Evolutionary conservation across 106 monocot genomes (phyloP).

Genomic region (Acorus gramineus): DNA sequence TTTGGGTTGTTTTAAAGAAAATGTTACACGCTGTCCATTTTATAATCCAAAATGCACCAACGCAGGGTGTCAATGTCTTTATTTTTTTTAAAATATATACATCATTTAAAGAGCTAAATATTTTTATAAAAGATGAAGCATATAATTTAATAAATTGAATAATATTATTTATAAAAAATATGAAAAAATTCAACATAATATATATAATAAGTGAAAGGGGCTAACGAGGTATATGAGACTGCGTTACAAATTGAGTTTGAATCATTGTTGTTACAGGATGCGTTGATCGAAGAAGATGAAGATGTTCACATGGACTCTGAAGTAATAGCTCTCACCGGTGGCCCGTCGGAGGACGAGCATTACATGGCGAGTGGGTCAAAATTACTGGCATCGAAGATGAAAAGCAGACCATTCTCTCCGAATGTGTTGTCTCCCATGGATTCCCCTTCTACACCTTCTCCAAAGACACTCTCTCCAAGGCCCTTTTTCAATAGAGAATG

Average conservation of each 20-base stretch:
- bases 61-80: too few relatives aligned
- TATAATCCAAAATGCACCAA: too few relatives aligned
- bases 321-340: background rate
- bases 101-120: too few relatives aligned
- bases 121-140: too few relatives aligned
- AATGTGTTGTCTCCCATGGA: slow-evolving; percentile 4
- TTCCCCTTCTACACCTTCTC: slow-evolving; percentile 13
- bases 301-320: slow-evolving; percentile 6
- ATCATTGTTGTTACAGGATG: slow-evolving; percentile 7
- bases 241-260: background rate
- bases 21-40: too few relatives aligned
- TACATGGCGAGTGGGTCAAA: background rate
- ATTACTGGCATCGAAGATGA: slow-evolving; percentile 2
- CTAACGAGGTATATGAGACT: too few relatives aligned
- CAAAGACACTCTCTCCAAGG: slow-evolving; percentile 7
- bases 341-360: slow-evolving; percentile 3
- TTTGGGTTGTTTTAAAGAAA: too few relatives aligned
- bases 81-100: too few relatives aligned
- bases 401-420: background rate
- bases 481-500: slow-evolving; percentile 13
- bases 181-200: too few relatives aligned
- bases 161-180: too few relatives aligned
- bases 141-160: too few relatives aligned
- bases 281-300: slow-evolving; percentile 16
- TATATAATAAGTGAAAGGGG: too few relatives aligned